Evolutionary conservation across 306 rosid genomes (phyloP).

Genomic region (Prosopis cineraria): DNA sequence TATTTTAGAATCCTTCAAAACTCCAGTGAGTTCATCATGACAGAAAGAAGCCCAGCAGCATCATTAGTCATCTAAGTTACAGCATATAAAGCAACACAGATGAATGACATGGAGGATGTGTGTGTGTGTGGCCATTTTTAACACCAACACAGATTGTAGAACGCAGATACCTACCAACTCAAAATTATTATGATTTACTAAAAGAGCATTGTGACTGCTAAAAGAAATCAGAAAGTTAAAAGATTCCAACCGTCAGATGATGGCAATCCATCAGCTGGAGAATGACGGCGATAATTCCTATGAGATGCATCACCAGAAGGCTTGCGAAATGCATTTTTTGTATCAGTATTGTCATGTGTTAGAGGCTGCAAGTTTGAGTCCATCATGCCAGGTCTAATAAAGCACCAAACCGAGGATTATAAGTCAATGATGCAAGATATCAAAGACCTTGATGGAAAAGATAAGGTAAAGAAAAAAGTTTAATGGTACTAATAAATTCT

Average conservation of each 20-base stretch:
- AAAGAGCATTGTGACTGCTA: constrained; percentile 17
- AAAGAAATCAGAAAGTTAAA: constrained; percentile 32
- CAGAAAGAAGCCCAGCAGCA: not conserved
- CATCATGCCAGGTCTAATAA: constrained; percentile 51
- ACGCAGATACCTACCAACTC: not conserved
- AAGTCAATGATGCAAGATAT: constrained; percentile 4
- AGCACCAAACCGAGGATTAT: constrained; percentile 28
- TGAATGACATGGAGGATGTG: not conserved
- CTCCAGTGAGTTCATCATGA: not conserved
- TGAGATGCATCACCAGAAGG: constrained; percentile 65
- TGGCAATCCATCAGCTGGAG: constrained; percentile 66
- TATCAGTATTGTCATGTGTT: constrained; percentile 40
- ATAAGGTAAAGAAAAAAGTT: not conserved
- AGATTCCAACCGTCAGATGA: constrained; percentile 72
- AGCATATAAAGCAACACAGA: constrained; percentile 23
- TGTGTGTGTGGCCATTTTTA: not conserved
- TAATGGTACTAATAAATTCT: not conserved
- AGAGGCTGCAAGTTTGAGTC: constrained; percentile 47
- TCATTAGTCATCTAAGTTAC: constrained; percentile 2
- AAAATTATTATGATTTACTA: not conserved
- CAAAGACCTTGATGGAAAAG: not conserved
- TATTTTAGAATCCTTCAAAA: not conserved
- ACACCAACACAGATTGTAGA: constrained; percentile 1
- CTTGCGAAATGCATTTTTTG: constrained; percentile 67
- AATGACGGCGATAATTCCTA: constrained; percentile 81